A percentile compares a stretch with the other conserved stretches of the same genome.
These are phyloP conservation scores for Colletotrichum cordylinicola DNA, from an alignment of 2,329 filamentous ascomycete species.

Conservation along the genomic window DNA sequence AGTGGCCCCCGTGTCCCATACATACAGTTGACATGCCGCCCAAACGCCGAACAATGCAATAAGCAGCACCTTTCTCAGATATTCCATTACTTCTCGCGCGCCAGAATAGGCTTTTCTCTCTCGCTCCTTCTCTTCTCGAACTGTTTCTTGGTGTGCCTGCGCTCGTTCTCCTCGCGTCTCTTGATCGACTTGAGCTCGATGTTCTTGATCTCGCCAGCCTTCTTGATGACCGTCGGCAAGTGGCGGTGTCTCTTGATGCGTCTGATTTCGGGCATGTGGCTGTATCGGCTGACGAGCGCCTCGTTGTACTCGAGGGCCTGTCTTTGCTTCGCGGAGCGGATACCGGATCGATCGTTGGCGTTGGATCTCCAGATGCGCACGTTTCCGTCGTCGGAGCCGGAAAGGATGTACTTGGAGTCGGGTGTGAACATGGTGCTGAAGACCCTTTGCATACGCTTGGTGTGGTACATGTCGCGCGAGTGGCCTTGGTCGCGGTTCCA, in stretches of 20 bases:
- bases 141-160: constrained; percentile 88
- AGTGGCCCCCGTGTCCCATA: constrained; percentile 1
- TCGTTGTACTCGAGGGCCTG: constrained; percentile 93
- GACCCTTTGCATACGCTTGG: constrained; percentile 96
- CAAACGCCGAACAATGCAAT: constrained; percentile 25
- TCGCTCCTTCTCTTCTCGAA: constrained; percentile 76
- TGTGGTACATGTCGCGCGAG: constrained; percentile 94
- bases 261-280: constrained; percentile 95
- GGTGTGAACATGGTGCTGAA: constrained; percentile 86
- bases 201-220: constrained; percentile 91
- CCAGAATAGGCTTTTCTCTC: constrained; percentile 91
- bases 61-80: not conserved
- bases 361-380: constrained; percentile 85
- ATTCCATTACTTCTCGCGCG: constrained; percentile 57
- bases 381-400: constrained; percentile 93
- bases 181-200: constrained; percentile 90
- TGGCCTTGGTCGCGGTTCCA: constrained; percentile 84
- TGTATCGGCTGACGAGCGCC: constrained; percentile 81
- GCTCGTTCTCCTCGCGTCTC: constrained; percentile 90
- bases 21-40: constrained; percentile 7
- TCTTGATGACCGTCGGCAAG: constrained; percentile 91
- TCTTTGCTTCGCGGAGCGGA: constrained; percentile 85
- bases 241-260: constrained; percentile 92
- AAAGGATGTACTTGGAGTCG: constrained; percentile 88
- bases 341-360: constrained; percentile 80